Percentiles rank a stretch among this genome's conserved stretches.
These are phyloP conservation scores for Boletus rubropictus DNA, from an alignment of 768 basidiomycete species.

Conservation along the genomic window DNA sequence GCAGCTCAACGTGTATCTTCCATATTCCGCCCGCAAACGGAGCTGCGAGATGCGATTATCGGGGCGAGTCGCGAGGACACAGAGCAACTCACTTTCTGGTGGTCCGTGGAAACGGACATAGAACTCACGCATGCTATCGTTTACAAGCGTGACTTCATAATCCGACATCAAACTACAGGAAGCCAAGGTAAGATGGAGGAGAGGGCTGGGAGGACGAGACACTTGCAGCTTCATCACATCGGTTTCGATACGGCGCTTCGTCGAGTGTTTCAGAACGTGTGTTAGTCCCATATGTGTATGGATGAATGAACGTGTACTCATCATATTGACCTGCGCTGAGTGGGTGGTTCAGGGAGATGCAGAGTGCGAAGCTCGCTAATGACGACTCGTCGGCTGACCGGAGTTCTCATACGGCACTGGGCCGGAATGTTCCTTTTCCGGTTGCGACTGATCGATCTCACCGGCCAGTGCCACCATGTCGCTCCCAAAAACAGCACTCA, in stretches of 20 bases:
- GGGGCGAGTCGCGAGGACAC: conserved; percentile 2
- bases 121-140: conserved; percentile 99
- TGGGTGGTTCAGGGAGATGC: conserved; percentile 11
- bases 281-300: conserved; percentile 24
- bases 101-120: conserved; percentile 95
- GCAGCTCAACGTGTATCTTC: conserved; percentile 99
- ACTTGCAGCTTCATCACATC: conserved; percentile 98
- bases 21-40: conserved; percentile 97
- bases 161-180: conserved; percentile 87
- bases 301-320: conserved; percentile 41
- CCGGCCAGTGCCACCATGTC: not conserved
- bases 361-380: conserved; percentile 4
- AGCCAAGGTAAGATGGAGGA: conserved; percentile 10
- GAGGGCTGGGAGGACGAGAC: not conserved
- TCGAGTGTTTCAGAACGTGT: conserved; percentile 46
- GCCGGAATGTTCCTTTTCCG: conserved; percentile 22
- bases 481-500: conserved; percentile 4
- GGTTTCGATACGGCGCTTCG: conserved; percentile 94
- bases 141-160: conserved; percentile 94
- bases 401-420: conserved; percentile 3
- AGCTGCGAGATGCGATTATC: conserved; percentile 43
- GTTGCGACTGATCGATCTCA: conserved; percentile 6
- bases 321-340: conserved; percentile 42
- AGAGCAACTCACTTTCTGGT: conserved; percentile 68
- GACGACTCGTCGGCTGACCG: conserved; percentile 11